These are phyloP conservation scores for Fusarium humuli DNA, from an alignment of 2,329 filamentous ascomycete genomes.

Conservation along the genomic window DNA sequence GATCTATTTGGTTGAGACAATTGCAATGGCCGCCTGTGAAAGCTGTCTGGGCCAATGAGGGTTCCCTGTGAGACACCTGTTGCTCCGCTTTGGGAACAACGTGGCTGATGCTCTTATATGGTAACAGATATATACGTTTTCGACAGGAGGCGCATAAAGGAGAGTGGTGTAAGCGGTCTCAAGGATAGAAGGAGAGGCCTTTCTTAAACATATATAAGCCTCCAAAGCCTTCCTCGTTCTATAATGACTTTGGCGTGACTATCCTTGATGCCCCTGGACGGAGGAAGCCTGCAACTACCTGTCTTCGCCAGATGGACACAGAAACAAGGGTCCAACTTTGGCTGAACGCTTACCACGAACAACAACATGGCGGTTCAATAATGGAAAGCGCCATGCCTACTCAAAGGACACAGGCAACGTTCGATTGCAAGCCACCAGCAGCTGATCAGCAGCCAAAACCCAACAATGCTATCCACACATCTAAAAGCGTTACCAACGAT, in stretches of 20 bases:
- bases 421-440: neutral
- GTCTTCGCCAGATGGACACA: neutral
- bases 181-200: neutral
- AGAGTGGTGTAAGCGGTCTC: neutral
- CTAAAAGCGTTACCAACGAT: neutral
- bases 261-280: neutral
- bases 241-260: neutral
- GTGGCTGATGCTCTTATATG: neutral
- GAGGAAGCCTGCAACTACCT: neutral
- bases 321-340: neutral
- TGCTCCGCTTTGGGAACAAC: constrained; percentile 9
- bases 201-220: neutral
- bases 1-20: constrained; percentile 12
- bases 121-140: constrained; percentile 18
- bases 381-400: neutral
- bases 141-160: neutral
- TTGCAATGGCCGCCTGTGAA: neutral
- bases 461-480: neutral
- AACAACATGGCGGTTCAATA: neutral
- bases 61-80: constrained; percentile 15
- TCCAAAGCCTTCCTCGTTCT: neutral
- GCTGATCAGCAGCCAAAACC: neutral
- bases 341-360: neutral
- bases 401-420: neutral
- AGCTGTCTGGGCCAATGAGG: constrained; percentile 3